Evolutionary conservation across 176 grass and related monocot genomes (phyloP).

Genomic region (Cenchrus americanus): DNA sequence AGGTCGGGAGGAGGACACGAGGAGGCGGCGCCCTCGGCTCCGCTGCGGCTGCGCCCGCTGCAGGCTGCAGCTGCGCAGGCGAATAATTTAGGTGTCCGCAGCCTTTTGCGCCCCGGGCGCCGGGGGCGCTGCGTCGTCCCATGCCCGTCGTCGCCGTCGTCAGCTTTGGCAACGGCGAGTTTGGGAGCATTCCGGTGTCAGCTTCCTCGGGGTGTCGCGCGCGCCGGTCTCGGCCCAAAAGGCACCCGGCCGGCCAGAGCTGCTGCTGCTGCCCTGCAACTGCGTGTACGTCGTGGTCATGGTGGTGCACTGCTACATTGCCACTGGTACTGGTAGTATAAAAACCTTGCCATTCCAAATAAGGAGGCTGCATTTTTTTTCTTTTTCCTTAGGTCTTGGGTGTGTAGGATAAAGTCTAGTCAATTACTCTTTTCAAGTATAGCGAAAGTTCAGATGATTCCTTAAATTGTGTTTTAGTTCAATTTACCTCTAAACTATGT

Average conservation of each 20-base stretch:
- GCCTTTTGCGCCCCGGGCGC: not conserved
- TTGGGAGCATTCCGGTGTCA: slow-evolving; percentile 43
- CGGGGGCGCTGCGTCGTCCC: not conserved
- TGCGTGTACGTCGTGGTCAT: not conserved
- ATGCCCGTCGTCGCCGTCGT: not conserved
- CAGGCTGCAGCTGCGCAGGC: not conserved
- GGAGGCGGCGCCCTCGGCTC: not conserved
- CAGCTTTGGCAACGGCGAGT: slow-evolving; percentile 35
- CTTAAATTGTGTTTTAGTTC: too few species aligned
- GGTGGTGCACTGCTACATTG: not conserved
- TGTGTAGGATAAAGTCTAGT: too few species aligned
- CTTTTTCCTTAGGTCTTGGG: not conserved
- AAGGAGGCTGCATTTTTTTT: not conserved
- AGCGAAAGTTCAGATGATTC: too few species aligned
- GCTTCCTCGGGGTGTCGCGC: slow-evolving; percentile 36
- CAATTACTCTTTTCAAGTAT: too few species aligned
- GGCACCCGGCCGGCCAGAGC: not conserved
- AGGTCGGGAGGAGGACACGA: not conserved
- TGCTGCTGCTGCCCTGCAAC: not conserved
- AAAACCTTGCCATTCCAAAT: slow-evolving; percentile 39
- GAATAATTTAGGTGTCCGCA: slow-evolving; percentile 37
- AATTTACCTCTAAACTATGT: too few species aligned
- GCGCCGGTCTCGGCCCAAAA: not conserved
- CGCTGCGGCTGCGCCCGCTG: not conserved
- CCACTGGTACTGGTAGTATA: not conserved